Conservation (phyloP, 2,329 filamentous ascomycete genomes). For the Alternaria consortialis region DNA sequence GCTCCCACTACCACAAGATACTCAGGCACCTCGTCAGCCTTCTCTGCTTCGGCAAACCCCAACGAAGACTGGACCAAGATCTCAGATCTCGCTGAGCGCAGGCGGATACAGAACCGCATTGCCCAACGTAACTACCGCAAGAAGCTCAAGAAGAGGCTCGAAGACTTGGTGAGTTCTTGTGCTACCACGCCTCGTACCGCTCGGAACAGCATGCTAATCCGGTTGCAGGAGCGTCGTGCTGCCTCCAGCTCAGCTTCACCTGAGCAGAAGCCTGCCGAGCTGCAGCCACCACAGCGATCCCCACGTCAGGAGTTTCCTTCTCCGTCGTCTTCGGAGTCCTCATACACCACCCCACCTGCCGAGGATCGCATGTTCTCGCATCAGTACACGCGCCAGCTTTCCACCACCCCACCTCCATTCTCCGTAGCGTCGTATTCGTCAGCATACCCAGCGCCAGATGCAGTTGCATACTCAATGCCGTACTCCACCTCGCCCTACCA, state of each 20-base stretch:
- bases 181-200: conserved; percentile 16
- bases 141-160: conserved; percentile 89
- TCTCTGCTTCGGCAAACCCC: conserved; percentile 91
- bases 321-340: conserved; percentile 49
- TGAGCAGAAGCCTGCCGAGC: conserved; percentile 65
- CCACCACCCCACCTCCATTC: conserved; percentile 75
- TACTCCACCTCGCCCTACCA: conserved; percentile 59
- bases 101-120: conserved; percentile 96
- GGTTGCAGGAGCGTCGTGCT: conserved; percentile 70
- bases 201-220: conserved; percentile 29
- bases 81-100: conserved; percentile 91
- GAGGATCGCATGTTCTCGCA: conserved; percentile 74
- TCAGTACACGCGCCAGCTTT: conserved; percentile 73
- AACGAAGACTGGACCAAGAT: conserved; percentile 99
- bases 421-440: conserved; percentile 64
- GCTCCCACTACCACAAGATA: conserved; percentile 64
- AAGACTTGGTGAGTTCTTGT: conserved; percentile 67
- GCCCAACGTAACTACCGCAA: conserved; percentile 97
- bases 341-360: conserved; percentile 62
- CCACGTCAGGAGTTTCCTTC: conserved; percentile 50
- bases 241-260: conserved; percentile 69
- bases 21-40: conserved; percentile 89
- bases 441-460: conserved; percentile 72
- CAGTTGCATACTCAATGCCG: conserved; percentile 66
- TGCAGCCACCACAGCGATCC: conserved; percentile 52